These are phyloP conservation scores for Skeletonema marinoi DNA, from an alignment of 108 stramenopile species.

Conservation along the genomic window DNA sequence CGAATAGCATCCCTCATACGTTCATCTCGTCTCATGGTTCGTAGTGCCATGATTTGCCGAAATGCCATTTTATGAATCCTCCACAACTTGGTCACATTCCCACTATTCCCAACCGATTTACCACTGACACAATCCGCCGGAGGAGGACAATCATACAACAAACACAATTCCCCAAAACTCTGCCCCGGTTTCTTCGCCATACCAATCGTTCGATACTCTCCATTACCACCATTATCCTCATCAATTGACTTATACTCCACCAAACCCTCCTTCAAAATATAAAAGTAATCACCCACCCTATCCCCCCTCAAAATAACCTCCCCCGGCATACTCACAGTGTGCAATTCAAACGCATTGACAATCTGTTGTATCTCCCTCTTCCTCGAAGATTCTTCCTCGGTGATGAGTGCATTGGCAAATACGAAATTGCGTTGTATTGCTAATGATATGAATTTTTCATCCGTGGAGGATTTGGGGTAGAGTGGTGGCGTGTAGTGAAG, in stretches of 20 bases:
- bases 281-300: constrained; percentile 68
- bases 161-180: constrained; percentile 78
- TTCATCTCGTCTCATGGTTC: constrained; percentile 67
- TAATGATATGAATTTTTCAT: constrained; percentile 32
- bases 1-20: constrained; percentile 63
- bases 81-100: constrained; percentile 47
- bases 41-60: constrained; percentile 68
- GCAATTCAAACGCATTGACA: constrained; percentile 47
- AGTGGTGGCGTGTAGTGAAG: constrained; percentile 17
- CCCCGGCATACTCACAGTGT: constrained; percentile 4
- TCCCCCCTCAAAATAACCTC: constrained; percentile 31
- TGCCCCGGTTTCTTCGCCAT: constrained; percentile 32
- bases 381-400: constrained; percentile 21
- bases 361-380: constrained; percentile 39
- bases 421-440: constrained; percentile 50
- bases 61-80: constrained; percentile 81
- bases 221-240: background rate
- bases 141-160: constrained; percentile 79
- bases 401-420: constrained; percentile 43
- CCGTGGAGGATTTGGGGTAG: constrained; percentile 31
- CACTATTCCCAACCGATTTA: background rate
- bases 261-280: constrained; percentile 56
- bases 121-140: constrained; percentile 62
- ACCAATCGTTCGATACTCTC: constrained; percentile 19
- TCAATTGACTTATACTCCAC: constrained; percentile 45